Percentiles rank a stretch among this genome's conserved stretches.
Conservation (phyloP, 148 eudicot species). For the Simmondsia chinensis region DNA sequence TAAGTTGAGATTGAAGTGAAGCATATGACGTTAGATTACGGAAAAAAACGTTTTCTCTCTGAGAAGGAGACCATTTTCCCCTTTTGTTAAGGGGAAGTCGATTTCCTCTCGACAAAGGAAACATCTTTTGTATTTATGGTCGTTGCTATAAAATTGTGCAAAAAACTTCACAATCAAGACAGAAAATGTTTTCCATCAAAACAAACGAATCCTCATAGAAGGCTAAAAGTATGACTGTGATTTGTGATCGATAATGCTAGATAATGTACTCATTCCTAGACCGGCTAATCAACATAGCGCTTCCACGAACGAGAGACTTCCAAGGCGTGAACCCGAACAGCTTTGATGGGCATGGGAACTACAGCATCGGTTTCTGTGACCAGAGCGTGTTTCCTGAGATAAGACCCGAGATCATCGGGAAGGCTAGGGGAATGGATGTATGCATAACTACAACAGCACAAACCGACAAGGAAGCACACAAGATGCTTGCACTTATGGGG, state of each 20-base stretch:
- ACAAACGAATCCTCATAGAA: no score
- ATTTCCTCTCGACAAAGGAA: no score
- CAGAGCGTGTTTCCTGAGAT: constrained; percentile 92
- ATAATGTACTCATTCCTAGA: constrained; percentile 89
- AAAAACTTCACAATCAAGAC: no score
- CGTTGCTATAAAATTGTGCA: no score
- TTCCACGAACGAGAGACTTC: constrained; percentile 87
- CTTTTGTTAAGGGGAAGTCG: no score
- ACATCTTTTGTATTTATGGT: no score
- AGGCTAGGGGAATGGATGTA: constrained; percentile 90
- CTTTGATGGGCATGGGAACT: constrained; percentile 94
- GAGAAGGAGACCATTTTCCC: no score
- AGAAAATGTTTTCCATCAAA: no score
- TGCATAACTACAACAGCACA: constrained; percentile 85
- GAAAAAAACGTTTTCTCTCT: no score
- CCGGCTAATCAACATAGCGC: constrained; percentile 83
- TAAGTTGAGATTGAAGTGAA: no score
- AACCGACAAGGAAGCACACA: constrained; percentile 84
- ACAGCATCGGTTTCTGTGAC: constrained; percentile 73
- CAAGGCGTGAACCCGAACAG: constrained; percentile 91
- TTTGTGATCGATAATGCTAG: constrained; percentile 24
- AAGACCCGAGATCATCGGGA: constrained; percentile 55
- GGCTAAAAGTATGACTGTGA: no score
- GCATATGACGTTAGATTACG: no score
- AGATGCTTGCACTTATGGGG: constrained; percentile 74